These are phyloP conservation scores for Dictyostelium intermedium DNA, from an alignment of 78 protist genomes.

Conservation along the genomic window DNA sequence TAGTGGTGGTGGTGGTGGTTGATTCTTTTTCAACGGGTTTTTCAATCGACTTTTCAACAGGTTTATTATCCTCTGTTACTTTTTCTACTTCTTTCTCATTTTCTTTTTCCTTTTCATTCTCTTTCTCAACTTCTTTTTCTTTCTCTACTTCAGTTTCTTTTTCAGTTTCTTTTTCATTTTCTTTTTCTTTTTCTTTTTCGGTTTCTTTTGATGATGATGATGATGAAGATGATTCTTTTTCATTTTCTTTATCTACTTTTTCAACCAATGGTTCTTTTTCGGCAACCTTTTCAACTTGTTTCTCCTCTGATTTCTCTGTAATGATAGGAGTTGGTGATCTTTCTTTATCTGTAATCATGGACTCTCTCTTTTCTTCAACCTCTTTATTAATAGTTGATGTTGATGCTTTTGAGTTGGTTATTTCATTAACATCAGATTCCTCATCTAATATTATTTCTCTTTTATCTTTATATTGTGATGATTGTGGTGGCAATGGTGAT, in stretches of 20 bases:
- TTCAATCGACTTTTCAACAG: not conserved
- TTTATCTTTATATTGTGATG: not conserved
- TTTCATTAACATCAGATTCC: not conserved
- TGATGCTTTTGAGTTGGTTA: not conserved
- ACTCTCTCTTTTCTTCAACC: not conserved
- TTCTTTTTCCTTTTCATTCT: not conserved
- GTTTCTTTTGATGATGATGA: not conserved
- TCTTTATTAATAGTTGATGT: not conserved
- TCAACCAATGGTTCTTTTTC: not conserved
- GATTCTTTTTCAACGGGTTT: not conserved
- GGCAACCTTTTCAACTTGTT: not conserved
- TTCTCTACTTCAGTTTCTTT: not conserved
- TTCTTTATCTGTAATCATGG: not conserved
- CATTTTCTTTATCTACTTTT: slow-evolving; percentile 3
- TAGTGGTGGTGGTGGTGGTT: slow-evolving; percentile 11
- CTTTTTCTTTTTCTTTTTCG: not conserved
- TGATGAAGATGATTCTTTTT: slow-evolving; percentile 2
- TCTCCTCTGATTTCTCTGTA: not conserved
- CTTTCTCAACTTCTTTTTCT: not conserved
- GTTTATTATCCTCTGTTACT: not conserved
- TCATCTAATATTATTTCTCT: not conserved
- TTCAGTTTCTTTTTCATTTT: not conserved
- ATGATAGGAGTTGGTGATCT: not conserved
- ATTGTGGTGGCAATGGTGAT: not conserved
- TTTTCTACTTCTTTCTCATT: not conserved